These are phyloP conservation scores for Fusarium nelsonii DNA, from an alignment of 2,329 filamentous ascomycete genomes.

Conservation along the genomic window DNA sequence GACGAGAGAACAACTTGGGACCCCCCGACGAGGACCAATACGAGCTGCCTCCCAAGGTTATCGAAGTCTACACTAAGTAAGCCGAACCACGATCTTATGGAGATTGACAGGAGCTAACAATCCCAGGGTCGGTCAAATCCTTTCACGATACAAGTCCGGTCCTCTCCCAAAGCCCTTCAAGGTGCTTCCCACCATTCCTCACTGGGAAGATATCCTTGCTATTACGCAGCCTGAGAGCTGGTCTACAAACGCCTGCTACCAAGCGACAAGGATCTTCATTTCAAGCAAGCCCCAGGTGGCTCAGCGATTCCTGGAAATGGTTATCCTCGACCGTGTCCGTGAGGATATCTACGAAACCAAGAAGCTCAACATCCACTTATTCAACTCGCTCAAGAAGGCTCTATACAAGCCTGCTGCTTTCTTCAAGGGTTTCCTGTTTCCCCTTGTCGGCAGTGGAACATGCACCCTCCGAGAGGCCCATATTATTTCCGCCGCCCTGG, in stretches of 20 bases:
- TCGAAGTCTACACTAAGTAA: slow-evolving; percentile 93
- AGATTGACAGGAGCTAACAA: slow-evolving; percentile 24
- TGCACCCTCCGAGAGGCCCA: slow-evolving; percentile 93
- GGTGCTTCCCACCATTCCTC: slow-evolving; percentile 88
- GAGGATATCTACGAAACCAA: slow-evolving; percentile 94
- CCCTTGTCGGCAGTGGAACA: slow-evolving; percentile 84
- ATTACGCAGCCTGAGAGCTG: slow-evolving; percentile 82
- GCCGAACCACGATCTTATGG: slow-evolving; percentile 33
- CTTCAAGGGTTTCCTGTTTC: slow-evolving; percentile 97
- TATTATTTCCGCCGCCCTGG: slow-evolving; percentile 88
- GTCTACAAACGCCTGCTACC: slow-evolving; percentile 84
- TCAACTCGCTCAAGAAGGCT: slow-evolving; percentile 90
- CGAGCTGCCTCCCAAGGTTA: slow-evolving; percentile 88
- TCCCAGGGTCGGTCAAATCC: slow-evolving; percentile 80
- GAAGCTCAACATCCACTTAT: slow-evolving; percentile 95
- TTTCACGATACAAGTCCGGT: slow-evolving; percentile 95
- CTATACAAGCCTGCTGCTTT: slow-evolving; percentile 95
- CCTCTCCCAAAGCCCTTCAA: slow-evolving; percentile 98
- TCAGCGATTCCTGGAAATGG: slow-evolving; percentile 86
- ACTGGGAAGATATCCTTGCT: slow-evolving; percentile 89
- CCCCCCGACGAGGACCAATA: slow-evolving; percentile 83
- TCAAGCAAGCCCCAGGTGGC: slow-evolving; percentile 83
- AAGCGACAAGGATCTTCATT: slow-evolving; percentile 92
- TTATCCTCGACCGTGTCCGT: slow-evolving; percentile 90
- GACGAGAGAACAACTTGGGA: slow-evolving; percentile 57